Evolutionary conservation across 208 protist species (phyloP).

Genomic region (Porcisia deanei): DNA sequence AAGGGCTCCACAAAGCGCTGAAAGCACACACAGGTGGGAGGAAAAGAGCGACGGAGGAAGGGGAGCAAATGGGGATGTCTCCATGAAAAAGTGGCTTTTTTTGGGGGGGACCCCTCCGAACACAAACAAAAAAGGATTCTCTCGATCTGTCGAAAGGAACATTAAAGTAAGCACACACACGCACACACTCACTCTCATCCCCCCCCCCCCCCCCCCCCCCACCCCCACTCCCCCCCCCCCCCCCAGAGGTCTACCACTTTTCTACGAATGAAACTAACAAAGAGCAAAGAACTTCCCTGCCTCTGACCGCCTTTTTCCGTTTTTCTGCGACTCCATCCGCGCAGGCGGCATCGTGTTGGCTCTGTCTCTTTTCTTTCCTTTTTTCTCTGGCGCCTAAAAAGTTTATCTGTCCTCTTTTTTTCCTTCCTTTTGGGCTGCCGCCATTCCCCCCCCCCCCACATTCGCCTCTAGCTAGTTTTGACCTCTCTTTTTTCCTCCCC

Average conservation of each 20-base stretch:
- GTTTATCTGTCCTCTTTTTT: neutral
- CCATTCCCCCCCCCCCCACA: neutral
- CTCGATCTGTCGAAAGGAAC: neutral
- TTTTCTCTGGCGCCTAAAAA: neutral
- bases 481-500: neutral
- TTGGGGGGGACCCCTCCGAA: neutral
- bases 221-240: neutral
- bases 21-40: neutral
- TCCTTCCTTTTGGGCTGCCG: conserved; percentile 6
- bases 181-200: neutral
- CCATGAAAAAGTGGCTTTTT: neutral
- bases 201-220: no score
- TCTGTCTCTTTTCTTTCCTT: neutral
- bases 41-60: neutral
- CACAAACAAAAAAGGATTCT: conserved; percentile 1
- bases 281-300: neutral
- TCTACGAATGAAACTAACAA: conserved; percentile 1
- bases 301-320: neutral
- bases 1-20: neutral
- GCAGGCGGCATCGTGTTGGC: neutral
- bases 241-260: neutral
- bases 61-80: neutral
- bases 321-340: neutral
- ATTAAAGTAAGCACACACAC: neutral
- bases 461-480: neutral